Evolutionary conservation across 768 basidiomycete genomes (phyloP), one percentile per base, ranked within the genome.

Genomic region (Ramaria sp.): DNA sequence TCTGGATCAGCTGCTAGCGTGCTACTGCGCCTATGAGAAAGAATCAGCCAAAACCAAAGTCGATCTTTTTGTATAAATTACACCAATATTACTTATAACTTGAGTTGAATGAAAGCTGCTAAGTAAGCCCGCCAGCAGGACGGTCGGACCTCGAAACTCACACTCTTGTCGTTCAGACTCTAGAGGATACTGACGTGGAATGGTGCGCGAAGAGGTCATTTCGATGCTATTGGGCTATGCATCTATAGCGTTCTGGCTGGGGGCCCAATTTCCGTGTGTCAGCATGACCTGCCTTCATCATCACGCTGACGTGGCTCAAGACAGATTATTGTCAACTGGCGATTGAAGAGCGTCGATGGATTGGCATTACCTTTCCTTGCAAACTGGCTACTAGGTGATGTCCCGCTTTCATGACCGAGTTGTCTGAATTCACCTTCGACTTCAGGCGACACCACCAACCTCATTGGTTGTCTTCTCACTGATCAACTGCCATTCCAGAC

Each of bases 401-500:
- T 31, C 59, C 53, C 38, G 7, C 55, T 57, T 30, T 49, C 24
- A 12, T 15, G 48, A 4, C 9, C 17, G 24, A 46, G 45, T n/a
- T 17, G 4, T 49, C 20, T 30, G 24, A 10, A 19, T 3, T 49
- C 24, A 24, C 17, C 24, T 13, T 17, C 41, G 30, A 39, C 63
- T 27, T 27, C 67, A 88, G 95, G 95, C 50, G 96, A 99, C 71
- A 73, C 88, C 22, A 92, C 93, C 19, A 98, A 98, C 69, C 78
- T 98, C 31, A 69, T 98, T 58, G 94, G 91, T 10, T 93, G 91
- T 67, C 71, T 97, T 59, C 74, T 99, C 54, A 98, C 96, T 2
- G 79, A 86, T 63, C 96, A 98, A 66, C 77, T 96, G 15, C 91
- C 92, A 20, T 98, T 99, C 69, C 95, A 98, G 72, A 95, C 82